Percentiles rank a stretch among this genome's conserved stretches.
Evolutionary conservation across 2,329 filamentous ascomycete species (phyloP).

Genomic region (Phaeophleospora eucalypticola): DNA sequence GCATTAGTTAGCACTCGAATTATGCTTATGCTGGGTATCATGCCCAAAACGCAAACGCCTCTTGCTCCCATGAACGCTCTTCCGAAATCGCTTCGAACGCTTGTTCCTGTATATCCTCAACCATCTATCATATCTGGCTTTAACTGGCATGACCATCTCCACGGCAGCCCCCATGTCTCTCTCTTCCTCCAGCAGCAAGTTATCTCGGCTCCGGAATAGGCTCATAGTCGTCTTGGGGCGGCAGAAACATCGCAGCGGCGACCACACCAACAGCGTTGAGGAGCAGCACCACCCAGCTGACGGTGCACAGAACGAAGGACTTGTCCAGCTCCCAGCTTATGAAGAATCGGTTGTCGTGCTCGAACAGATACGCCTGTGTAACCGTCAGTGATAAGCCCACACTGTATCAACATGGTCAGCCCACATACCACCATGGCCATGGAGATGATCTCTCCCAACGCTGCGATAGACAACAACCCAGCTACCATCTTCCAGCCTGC

Average conservation of each 20-base stretch:
- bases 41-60: constrained; percentile 1
- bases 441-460: constrained; percentile 65
- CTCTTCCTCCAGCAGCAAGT: not conserved
- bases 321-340: constrained; percentile 76
- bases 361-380: constrained; percentile 52
- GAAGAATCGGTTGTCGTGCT: constrained; percentile 78
- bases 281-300: constrained; percentile 55
- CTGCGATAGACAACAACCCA: constrained; percentile 61
- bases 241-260: constrained; percentile 64
- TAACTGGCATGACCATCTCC: not conserved
- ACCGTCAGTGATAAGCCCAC: not conserved
- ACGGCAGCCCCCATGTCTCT: not conserved
- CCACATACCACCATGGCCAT: constrained; percentile 76
- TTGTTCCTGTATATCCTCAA: not conserved
- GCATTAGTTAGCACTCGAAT: not conserved
- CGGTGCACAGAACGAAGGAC: constrained; percentile 68
- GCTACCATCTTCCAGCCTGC: constrained; percentile 76
- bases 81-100: too few species aligned
- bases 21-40: constrained; percentile 11
- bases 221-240: constrained; percentile 82
- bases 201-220: constrained; percentile 47
- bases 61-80: too few species aligned
- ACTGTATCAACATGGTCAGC: not conserved
- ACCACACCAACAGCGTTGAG: constrained; percentile 56
- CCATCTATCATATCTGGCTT: not conserved